Evolutionary conservation across 2,329 filamentous ascomycete genomes (phyloP), one percentile per base, ranked within the genome.

Genomic region (Colletotrichum sp.): DNA sequence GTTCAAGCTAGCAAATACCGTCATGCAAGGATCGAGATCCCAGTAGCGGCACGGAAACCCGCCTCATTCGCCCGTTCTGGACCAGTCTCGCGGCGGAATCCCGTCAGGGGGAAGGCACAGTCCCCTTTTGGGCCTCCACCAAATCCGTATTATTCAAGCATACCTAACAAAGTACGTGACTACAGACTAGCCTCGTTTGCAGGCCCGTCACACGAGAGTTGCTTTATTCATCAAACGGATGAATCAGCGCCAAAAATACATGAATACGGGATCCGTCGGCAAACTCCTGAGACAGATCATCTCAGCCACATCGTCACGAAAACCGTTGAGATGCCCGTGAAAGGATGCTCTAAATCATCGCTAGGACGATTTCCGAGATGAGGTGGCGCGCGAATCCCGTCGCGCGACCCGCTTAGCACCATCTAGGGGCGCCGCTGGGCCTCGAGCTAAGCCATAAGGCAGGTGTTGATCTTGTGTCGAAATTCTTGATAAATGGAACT

Each of bases 361-460:
- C 71, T 70, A 70, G 61, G 70, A 65, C 71, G 33, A 36, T 63
- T 57, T 65, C 67, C 71, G 51, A 73, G 71, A 73, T 73, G 71
- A 73, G n/a, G 71, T 73, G 71, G 71, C 71, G 67, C 27, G 27
- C 55, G 54, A 66, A 36, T 73, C 61, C 55, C 61, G 71, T 73
- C 71, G 38, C 67, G 70, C 67, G 27, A 29, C 65, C 65, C 33
- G 61, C 33, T 29, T 62, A 73, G 67, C 27, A 31, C 18, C 61
- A 33, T 27, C 54, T 36, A 47, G 51, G 36, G 66, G 38, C 38
- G 54, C 43, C 61, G 31, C 55, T 61, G 31, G 54, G 59, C 54
- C 38, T 31, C 27, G 51, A 18, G 36, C 15, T 62, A 55, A 67
- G 54, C 21, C 27, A 3, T 47, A 36, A 51, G 29, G 36, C 51